phyloP scores from a whole-genome alignment of 768 basidiomycete genomes.

The Vararia minispora region DNA sequence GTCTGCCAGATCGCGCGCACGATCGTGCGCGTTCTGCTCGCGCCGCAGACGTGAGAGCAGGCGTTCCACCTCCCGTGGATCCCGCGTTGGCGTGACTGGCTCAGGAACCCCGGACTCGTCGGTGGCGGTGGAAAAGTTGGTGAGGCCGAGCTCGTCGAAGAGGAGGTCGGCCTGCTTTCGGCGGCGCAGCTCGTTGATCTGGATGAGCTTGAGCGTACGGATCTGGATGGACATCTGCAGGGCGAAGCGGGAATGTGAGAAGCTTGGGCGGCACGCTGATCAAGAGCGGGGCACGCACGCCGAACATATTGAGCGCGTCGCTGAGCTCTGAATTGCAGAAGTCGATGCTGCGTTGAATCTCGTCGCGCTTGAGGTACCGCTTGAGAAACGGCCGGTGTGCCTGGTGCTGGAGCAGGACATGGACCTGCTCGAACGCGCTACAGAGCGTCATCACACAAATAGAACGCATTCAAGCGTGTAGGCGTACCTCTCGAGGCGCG shows the following conservation, averaged over 20 bases:
- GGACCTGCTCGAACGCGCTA: constrained; percentile 34
- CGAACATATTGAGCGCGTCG: constrained; percentile 47
- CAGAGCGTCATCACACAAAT: neutral
- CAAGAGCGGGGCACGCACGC: constrained; percentile 22
- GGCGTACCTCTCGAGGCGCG: constrained; percentile 36
- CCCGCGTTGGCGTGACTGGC: constrained; percentile 13
- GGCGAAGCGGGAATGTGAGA: neutral
- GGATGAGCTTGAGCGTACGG: constrained; percentile 41
- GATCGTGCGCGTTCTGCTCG: constrained; percentile 37
- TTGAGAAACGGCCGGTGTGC: constrained; percentile 62
- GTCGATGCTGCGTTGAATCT: constrained; percentile 43
- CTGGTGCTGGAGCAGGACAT: constrained; percentile 45
- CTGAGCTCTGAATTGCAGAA: constrained; percentile 41
- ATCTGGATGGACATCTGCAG: constrained; percentile 37
- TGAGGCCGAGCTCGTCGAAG: constrained; percentile 21
- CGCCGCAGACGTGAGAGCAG: constrained; percentile 18
- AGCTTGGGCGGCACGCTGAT: neutral
- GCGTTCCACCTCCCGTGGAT: constrained; percentile 4
- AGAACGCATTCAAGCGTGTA: constrained; percentile 1
- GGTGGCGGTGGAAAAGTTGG: neutral
- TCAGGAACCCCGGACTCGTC: too few species aligned
- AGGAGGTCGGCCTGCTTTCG: constrained; percentile 26
- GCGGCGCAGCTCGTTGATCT: constrained; percentile 26
- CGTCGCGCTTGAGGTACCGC: constrained; percentile 65
- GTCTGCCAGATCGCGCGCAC: constrained; percentile 39